phyloP scores from a whole-genome alignment of 306 rosid species.

The Glycine soja region DNA sequence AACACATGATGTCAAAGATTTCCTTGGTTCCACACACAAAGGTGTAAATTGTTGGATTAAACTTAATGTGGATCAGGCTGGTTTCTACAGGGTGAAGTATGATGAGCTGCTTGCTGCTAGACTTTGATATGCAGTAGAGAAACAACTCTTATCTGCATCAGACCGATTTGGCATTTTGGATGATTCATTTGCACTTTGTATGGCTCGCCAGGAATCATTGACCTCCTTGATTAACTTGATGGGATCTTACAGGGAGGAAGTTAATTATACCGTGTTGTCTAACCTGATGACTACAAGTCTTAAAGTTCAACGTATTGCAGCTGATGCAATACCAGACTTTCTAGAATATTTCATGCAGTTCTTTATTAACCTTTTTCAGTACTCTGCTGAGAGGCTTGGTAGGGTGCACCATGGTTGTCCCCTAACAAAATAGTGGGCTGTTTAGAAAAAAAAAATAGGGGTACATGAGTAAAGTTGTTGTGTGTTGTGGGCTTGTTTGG shows the following conservation, averaged over 20 bases:
- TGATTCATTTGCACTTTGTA: constrained; percentile 83
- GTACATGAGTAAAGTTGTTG: too few species aligned
- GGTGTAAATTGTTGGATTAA: constrained; percentile 69
- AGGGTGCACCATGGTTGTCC: too few species aligned
- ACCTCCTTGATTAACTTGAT: constrained; percentile 81
- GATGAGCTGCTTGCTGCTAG: constrained; percentile 76
- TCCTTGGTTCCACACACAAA: constrained; percentile 47
- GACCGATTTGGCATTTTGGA: constrained; percentile 95
- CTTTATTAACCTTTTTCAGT: constrained; percentile 70
- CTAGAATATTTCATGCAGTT: constrained; percentile 62
- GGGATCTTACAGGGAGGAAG: constrained; percentile 82
- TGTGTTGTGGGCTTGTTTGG: too few species aligned
- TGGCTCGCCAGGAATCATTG: constrained; percentile 77
- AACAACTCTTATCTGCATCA: constrained; percentile 68
- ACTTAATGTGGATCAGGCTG: constrained; percentile 92
- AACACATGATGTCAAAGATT: constrained; percentile 63
- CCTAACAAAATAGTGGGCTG: too few species aligned
- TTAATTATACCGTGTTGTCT: constrained; percentile 82
- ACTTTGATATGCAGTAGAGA: constrained; percentile 78
- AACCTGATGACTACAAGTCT: constrained; percentile 72
- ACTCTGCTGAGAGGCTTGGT: constrained; percentile 85
- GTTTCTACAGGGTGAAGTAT: constrained; percentile 95
- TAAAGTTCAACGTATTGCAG: constrained; percentile 63
- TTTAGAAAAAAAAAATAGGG: too few species aligned
- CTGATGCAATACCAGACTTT: constrained; percentile 82